A percentile compares a stretch with the other conserved stretches of the same genome.
These are phyloP conservation scores for Lentinula detonsa DNA, from an alignment of 768 basidiomycete species.

Conservation along the genomic window DNA sequence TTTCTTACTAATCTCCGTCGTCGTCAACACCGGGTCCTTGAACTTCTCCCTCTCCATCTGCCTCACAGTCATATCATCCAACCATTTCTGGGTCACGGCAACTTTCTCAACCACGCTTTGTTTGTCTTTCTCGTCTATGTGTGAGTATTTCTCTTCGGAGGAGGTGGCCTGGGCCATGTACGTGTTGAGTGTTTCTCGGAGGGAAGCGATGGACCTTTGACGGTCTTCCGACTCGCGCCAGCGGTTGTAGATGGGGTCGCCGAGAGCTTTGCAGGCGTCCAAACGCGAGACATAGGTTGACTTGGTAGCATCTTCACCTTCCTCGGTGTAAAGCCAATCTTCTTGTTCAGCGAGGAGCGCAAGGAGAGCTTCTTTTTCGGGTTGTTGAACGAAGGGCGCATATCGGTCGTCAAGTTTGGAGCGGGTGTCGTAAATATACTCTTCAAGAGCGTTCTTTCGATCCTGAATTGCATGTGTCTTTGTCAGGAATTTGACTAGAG, in stretches of 20 bases:
- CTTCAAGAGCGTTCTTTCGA: slow-evolving; percentile 97
- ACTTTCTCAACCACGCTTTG: slow-evolving; percentile 83
- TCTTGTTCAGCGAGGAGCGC: slow-evolving; percentile 71
- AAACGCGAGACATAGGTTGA: slow-evolving; percentile 87
- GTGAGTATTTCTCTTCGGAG: slow-evolving; percentile 77
- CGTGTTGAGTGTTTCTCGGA: slow-evolving; percentile 84
- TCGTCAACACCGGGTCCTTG: slow-evolving; percentile 65
- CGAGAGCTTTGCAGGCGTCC: slow-evolving; percentile 76
- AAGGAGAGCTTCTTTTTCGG: slow-evolving; percentile 77
- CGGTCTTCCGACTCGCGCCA: slow-evolving; percentile 83
- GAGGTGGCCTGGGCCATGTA: slow-evolving; percentile 84
- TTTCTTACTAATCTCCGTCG: slow-evolving; percentile 83
- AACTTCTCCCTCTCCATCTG: slow-evolving; percentile 87
- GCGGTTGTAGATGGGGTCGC: slow-evolving; percentile 82
- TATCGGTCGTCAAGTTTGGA: slow-evolving; percentile 89
- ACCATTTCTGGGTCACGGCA: slow-evolving; percentile 90
- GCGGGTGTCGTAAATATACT: slow-evolving; percentile 96
- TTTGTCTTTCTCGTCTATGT: slow-evolving; percentile 88
- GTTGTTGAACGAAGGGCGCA: slow-evolving; percentile 61
- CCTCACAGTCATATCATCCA: slow-evolving; percentile 84
- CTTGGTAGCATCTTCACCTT: slow-evolving; percentile 90
- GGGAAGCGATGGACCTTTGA: slow-evolving; percentile 58
- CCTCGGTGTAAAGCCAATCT: slow-evolving; percentile 97
- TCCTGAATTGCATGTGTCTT: slow-evolving; percentile 43
- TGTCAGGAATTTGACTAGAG: not conserved